Percentiles rank a stretch among this genome's conserved stretches.
Evolutionary conservation across 495 filamentous ascomycete genomes (phyloP).

Genomic region (Hyaloscypha finlandica): DNA sequence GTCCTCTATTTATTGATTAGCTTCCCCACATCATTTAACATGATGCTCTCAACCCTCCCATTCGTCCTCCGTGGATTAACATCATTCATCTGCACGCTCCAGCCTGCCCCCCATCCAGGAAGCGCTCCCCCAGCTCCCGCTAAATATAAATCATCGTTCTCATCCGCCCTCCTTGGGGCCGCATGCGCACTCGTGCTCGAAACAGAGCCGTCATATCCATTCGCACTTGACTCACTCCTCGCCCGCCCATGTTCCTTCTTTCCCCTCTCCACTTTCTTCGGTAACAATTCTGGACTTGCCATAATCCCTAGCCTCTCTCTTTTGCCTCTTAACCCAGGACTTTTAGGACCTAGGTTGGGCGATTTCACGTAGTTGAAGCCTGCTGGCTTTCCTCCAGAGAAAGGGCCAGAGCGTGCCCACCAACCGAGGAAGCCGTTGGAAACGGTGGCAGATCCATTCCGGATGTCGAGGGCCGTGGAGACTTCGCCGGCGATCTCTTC

Average conservation of each 20-base stretch:
- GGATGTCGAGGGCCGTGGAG: background rate
- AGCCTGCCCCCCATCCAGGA: constrained; percentile 28
- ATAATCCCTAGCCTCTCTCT: constrained; percentile 30
- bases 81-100: constrained; percentile 23
- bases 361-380: constrained; percentile 17
- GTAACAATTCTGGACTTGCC: constrained; percentile 28
- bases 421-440: constrained; percentile 10
- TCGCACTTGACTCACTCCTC: constrained; percentile 7
- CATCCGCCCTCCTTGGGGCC: background rate
- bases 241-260: constrained; percentile 10
- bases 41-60: constrained; percentile 28
- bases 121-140: constrained; percentile 6
- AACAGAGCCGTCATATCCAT: background rate
- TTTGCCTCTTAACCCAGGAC: constrained; percentile 26
- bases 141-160: constrained; percentile 23
- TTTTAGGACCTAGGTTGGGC: constrained; percentile 16
- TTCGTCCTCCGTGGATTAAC: background rate
- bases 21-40: constrained; percentile 29
- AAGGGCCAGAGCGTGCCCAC: constrained; percentile 18
- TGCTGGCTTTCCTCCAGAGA: constrained; percentile 26
- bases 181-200: constrained; percentile 7
- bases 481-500: constrained; percentile 58
- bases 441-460: background rate
- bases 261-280: constrained; percentile 16
- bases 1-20: constrained; percentile 23